A percentile compares a stretch with the other conserved stretches of the same genome.
phyloP scores from a whole-genome alignment of 1,284 basidiomycete species.

The Leucocoprinus gongylophorus region DNA sequence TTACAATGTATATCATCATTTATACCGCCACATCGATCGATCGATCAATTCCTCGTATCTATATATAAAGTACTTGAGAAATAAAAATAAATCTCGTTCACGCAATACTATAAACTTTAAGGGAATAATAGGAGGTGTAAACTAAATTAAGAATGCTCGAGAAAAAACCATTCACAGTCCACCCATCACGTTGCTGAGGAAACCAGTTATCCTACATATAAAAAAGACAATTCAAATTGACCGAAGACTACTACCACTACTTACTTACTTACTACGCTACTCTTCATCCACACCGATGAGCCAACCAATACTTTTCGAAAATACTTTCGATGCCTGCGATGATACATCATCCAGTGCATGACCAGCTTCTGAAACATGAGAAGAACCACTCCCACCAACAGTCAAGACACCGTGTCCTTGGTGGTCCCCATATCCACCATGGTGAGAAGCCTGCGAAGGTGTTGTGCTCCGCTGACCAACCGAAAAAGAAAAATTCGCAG shows the following conservation, averaged over 20 bases:
- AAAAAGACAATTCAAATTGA: too few relatives aligned
- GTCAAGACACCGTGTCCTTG: constrained; percentile 28
- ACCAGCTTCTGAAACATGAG: constrained; percentile 23
- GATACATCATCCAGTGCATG: constrained; percentile 48
- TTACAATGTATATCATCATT: too few relatives aligned
- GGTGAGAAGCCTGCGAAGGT: constrained; percentile 20
- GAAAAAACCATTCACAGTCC: too few relatives aligned
- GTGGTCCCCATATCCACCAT: not conserved
- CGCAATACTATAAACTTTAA: too few relatives aligned
- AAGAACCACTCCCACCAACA: constrained; percentile 29
- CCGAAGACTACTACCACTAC: too few relatives aligned
- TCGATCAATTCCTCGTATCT: not conserved
- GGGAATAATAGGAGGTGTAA: too few relatives aligned
- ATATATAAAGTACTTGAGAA: too few relatives aligned
- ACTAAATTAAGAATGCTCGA: too few relatives aligned
- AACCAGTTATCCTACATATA: too few relatives aligned
- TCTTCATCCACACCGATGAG: constrained; percentile 71
- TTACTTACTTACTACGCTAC: too few relatives aligned
- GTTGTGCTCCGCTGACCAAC: constrained; percentile 48
- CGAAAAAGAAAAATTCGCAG: constrained; percentile 69
- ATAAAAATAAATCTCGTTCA: too few relatives aligned
- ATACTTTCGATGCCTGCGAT: constrained; percentile 59
- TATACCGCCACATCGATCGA: constrained; percentile 15
- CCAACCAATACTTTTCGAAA: constrained; percentile 83
- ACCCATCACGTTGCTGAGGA: too few relatives aligned